Percentiles rank a stretch among this genome's conserved stretches.
These are phyloP conservation scores for Acer campestre DNA, from an alignment of 345 rosid genomes.

Conservation along the genomic window DNA sequence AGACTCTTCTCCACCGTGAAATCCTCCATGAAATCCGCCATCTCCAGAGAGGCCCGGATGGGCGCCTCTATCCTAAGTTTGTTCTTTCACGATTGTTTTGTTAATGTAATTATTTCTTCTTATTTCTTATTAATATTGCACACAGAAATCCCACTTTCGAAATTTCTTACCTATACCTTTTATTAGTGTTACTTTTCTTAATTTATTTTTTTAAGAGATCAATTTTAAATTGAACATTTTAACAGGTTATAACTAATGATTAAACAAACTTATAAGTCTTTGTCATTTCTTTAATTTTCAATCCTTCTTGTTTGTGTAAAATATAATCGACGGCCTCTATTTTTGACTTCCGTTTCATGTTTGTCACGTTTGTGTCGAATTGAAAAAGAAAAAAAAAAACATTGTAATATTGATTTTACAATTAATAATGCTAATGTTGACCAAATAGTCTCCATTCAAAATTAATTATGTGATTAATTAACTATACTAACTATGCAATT, in stretches of 20 bases:
- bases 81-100: slow-evolving; percentile 92
- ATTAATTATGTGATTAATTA: not conserved
- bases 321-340: not conserved
- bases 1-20: slow-evolving; percentile 49
- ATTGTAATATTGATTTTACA: too few species aligned
- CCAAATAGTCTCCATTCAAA: not conserved
- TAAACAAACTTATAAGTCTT: too few species aligned
- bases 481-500: too few species aligned
- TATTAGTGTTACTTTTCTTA: too few species aligned
- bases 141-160: not conserved
- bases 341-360: not conserved
- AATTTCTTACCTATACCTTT: too few species aligned
- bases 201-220: too few species aligned
- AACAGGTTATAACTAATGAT: too few species aligned
- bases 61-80: slow-evolving; percentile 88
- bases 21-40: slow-evolving; percentile 53
- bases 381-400: too few species aligned
- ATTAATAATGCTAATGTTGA: not conserved
- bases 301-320: not conserved
- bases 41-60: slow-evolving; percentile 54
- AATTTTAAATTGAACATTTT: too few species aligned
- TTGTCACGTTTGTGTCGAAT: too few species aligned
- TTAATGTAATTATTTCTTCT: slow-evolving; percentile 52
- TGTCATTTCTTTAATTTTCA: too few species aligned
- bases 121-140: not conserved